phyloP scores from a whole-genome alignment of 306 rosid species.

The Prunus campanulata region DNA sequence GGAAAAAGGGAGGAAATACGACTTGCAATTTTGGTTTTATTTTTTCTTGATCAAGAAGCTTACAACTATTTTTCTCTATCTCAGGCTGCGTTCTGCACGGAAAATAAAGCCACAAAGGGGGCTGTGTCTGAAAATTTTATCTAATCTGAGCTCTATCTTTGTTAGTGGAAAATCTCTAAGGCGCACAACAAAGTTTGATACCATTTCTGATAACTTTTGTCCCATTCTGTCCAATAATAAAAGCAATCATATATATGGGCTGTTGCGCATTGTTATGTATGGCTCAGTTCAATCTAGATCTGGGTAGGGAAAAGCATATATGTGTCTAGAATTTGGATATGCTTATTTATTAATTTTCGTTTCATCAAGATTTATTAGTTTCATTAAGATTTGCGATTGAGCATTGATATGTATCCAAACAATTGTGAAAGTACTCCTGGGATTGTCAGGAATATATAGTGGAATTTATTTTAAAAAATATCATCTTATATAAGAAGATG shows the following conservation, averaged over 20 bases:
- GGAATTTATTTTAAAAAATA: neutral
- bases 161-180: neutral
- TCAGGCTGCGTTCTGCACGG: neutral
- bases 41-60: neutral
- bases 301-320: neutral
- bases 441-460: neutral
- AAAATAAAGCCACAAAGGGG: neutral
- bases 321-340: too few relatives aligned
- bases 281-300: neutral
- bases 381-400: neutral
- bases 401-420: neutral
- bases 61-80: too few relatives aligned
- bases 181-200: neutral
- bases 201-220: neutral
- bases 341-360: neutral
- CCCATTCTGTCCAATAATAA: neutral
- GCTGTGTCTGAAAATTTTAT: neutral
- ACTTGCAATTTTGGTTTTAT: neutral
- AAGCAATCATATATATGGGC: neutral
- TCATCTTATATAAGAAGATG: neutral
- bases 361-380: neutral
- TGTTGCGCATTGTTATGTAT: neutral
- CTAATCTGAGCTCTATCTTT: neutral
- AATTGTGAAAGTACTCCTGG: neutral
- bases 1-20: neutral